Conservation (phyloP, 768 basidiomycete species). For the Tricholoma hemisulphureum region DNA sequence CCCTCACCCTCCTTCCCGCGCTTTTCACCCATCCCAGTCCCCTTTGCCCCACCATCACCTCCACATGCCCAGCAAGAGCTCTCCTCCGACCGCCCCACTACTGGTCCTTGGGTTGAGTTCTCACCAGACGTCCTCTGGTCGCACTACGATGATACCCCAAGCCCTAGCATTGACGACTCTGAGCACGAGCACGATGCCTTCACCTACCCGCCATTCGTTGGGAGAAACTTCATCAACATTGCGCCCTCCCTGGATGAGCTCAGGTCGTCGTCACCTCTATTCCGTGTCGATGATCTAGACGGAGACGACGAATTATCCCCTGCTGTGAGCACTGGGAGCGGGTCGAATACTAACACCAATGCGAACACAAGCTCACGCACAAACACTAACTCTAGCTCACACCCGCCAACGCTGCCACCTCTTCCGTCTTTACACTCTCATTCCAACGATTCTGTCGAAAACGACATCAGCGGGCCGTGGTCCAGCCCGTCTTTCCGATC, state of each 20-base stretch:
- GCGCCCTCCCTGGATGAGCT: constrained; percentile 13
- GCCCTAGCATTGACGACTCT: constrained; percentile 3
- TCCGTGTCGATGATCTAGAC: constrained; percentile 4
- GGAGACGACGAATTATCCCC: not conserved
- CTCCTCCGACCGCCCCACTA: not conserved
- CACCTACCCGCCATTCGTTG: not conserved
- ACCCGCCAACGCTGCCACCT: constrained; percentile 12
- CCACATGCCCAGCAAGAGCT: not conserved
- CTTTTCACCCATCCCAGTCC: not conserved
- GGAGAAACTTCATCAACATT: constrained; percentile 6
- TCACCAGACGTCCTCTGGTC: constrained; percentile 1
- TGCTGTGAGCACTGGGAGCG: not conserved
- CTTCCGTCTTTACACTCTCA: not conserved
- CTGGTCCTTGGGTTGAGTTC: not conserved
- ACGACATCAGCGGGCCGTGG: not conserved
- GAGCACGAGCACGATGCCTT: not conserved
- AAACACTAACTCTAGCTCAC: not conserved
- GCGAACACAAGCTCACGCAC: not conserved
- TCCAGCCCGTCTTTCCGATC: not conserved
- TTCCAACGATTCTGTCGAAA: not conserved
- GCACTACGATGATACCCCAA: constrained; percentile 2
- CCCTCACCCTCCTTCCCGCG: not conserved
- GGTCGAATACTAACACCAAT: not conserved
- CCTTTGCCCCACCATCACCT: not conserved
- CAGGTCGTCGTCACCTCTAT: constrained; percentile 14